Conservation (phyloP, 768 basidiomycete species). For the Leccinellum luteum region DNA sequence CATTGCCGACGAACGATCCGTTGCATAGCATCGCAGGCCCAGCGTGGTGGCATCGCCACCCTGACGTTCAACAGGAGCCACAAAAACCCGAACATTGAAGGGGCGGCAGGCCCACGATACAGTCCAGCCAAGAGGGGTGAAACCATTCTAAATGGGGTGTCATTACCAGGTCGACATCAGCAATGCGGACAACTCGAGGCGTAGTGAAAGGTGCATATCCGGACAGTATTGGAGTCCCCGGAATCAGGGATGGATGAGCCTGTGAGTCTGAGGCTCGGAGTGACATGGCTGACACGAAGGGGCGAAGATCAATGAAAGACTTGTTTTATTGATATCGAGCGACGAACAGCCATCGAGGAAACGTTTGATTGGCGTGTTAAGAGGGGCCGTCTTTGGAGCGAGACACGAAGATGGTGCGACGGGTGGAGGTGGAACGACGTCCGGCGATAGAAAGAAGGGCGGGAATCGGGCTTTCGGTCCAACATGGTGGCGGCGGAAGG, state of each 20-base stretch:
- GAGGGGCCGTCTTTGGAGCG: not conserved
- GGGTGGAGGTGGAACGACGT: not conserved
- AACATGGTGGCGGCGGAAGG: not conserved
- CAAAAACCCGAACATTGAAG: not conserved
- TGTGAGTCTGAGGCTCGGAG: not conserved
- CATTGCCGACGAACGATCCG: not conserved
- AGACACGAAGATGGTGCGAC: not conserved
- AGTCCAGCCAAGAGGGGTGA: constrained; percentile 11
- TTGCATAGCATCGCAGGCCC: not conserved
- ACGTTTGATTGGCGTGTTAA: constrained; percentile 25
- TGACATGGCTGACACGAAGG: constrained; percentile 3
- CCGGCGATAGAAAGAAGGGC: not conserved
- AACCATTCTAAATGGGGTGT: constrained; percentile 1
- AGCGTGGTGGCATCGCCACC: not conserved
- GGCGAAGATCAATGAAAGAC: constrained; percentile 5
- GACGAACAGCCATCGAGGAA: constrained; percentile 18
- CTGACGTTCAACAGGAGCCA: not conserved
- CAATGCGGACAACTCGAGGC: constrained; percentile 27
- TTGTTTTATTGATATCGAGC: not conserved
- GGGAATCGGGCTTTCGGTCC: not conserved
- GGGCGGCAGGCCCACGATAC: constrained; percentile 1
- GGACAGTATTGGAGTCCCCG: constrained; percentile 2
- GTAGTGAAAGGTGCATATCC: not conserved
- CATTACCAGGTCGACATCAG: not conserved
- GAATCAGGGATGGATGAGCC: constrained; percentile 1